These are phyloP conservation scores for Phytopythium aichiense DNA, from an alignment of 352 stramenopile species.

Conservation along the genomic window DNA sequence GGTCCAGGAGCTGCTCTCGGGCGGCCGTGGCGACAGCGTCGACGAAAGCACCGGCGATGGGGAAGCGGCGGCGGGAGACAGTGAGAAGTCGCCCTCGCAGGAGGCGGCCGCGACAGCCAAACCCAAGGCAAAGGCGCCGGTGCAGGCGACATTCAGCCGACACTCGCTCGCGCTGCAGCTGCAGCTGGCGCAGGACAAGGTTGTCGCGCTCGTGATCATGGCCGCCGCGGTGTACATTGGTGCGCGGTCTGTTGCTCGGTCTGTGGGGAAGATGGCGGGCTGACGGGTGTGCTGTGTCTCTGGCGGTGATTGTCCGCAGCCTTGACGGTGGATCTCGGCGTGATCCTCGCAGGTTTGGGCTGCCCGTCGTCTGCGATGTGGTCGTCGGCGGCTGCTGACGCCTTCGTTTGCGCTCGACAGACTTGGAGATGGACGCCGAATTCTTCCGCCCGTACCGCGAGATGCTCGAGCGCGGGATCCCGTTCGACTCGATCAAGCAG, in stretches of 20 bases:
- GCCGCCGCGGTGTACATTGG: constrained; percentile 41
- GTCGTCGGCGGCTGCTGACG: not conserved
- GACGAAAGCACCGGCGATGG: constrained; percentile 1
- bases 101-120: not conserved
- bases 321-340: constrained; percentile 40
- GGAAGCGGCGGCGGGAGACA: not conserved
- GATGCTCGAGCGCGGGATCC: constrained; percentile 50
- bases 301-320: constrained; percentile 13
- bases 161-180: constrained; percentile 52
- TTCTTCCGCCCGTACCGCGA: constrained; percentile 59
- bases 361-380: not conserved
- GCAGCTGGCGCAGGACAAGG: constrained; percentile 49
- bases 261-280: not conserved
- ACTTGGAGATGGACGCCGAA: constrained; percentile 39
- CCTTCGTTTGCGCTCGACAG: constrained; percentile 11
- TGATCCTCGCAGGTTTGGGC: constrained; percentile 30
- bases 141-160: constrained; percentile 38
- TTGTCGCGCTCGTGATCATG: constrained; percentile 52
- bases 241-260: constrained; percentile 11
- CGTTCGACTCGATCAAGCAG: constrained; percentile 61
- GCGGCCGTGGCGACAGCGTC: constrained; percentile 1
- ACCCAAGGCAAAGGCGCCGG: constrained; percentile 8
- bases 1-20: constrained; percentile 44
- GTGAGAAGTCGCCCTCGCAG: not conserved
- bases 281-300: not conserved